Evolutionary conservation across 2,329 filamentous ascomycete species (phyloP), one percentile per base, ranked within the genome.

Genomic region (Calonectria pseudoreteaudii): DNA sequence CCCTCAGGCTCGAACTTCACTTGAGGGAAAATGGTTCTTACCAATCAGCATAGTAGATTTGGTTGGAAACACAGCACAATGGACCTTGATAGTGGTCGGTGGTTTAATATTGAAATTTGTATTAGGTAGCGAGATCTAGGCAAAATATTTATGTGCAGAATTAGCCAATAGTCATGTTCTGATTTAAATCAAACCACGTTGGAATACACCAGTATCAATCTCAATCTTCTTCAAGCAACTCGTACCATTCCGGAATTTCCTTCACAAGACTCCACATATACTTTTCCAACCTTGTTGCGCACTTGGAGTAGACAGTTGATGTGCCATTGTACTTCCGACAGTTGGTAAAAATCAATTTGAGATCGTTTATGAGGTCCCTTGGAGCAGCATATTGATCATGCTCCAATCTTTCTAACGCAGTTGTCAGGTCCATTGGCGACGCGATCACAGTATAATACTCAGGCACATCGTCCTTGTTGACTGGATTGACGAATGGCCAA

Each of bases 371-470:
- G 80, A 99, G 98, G 80, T 98, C 97, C 82, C 98, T 95, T 0
- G 97, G 96, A 0, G 92, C 95, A 18, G 92, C 91, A 82, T 99
- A 99, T 81, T 96, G 91, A 85, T 98, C 97, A 11, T 47, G 95
- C 94, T 82, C 98, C 96, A 76, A 98, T 93, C 85, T 98, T 98
- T 79, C 92, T 92, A 85, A 99, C 98, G 28, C 96, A 98, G 62
- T 91, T 93, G 64, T 98, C 4, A 47, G 88, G 82, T 98, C 97
- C 97, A 99, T 99, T 41, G 97, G 97, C 84, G 98, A 94, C 82
- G 96, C 95, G 87, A 99, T 99, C 74, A 98, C 96, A 73, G 98
- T 95, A 87, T 98, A 98, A 86, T 99, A 99, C 84, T 99, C 97
- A n/a, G 95, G 93, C 0, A 99, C 97, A 78, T 98, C 97, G 80